A percentile compares a stretch with the other conserved stretches of the same genome.
Evolutionary conservation across 768 basidiomycete genomes (phyloP).

Genomic region (Filobasidium floriforme): DNA sequence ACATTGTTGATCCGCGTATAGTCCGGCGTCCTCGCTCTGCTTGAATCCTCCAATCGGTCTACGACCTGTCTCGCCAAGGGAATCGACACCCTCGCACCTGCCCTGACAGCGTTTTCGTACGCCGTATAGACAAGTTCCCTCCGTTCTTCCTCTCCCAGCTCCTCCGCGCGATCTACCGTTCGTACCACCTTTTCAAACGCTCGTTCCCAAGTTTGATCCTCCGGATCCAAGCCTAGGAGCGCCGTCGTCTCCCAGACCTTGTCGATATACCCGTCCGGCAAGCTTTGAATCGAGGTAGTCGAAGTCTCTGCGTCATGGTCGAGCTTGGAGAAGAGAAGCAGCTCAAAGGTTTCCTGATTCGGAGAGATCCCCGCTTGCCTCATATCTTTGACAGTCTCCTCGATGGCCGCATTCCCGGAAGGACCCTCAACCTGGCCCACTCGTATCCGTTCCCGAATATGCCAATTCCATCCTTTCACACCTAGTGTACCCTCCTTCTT

Average conservation of each 20-base stretch:
- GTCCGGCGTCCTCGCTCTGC: neutral
- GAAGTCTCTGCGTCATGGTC: neutral
- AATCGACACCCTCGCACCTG: neutral
- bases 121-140: neutral
- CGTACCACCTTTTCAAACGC: neutral
- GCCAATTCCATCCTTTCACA: constrained; percentile 6
- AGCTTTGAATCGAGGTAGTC: neutral
- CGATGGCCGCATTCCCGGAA: neutral
- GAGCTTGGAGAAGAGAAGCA: neutral
- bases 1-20: neutral
- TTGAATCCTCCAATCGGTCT: neutral
- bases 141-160: neutral
- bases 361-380: constrained; percentile 2
- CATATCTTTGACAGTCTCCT: neutral
- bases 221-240: constrained; percentile 7
- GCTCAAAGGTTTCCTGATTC: constrained; percentile 5
- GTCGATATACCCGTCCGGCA: neutral
- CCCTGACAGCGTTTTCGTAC: neutral
- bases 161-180: neutral
- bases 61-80: neutral
- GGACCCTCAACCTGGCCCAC: neutral
- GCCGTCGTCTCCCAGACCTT: constrained; percentile 1
- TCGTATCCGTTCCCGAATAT: neutral
- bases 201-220: constrained; percentile 1
- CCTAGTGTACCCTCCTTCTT: neutral